Evolutionary conservation across 257 asterid genomes (phyloP), one percentile per base, ranked within the genome.

Genomic region (Misopates orontium): DNA sequence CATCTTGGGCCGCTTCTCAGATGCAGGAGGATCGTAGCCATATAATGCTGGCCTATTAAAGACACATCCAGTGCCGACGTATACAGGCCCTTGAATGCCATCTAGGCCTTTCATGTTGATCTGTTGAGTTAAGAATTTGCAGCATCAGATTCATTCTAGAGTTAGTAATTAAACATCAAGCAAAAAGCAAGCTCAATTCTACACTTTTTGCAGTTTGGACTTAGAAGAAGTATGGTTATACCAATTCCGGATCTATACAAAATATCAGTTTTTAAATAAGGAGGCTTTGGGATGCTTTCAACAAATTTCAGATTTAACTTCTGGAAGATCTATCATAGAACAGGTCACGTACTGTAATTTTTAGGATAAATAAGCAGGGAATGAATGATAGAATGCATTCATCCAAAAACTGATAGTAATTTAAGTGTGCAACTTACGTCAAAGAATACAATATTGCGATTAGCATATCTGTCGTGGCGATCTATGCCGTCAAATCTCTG

Each of bases 11-110:
- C 90, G 75, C 83, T 89, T 89, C 67, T 84, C 78, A 0, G 93
- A 85, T 18, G 66, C 89, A 12, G 95, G 89, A 45, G 95, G 96
- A 77, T 89, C 95, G 39, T 87, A 89, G 51, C 96, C 95, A 23
- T 87, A 87, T 67, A 87, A 75, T 40, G 96, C 96, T 77, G 71
- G 93, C 70, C 96, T 60, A 79, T 86, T 84, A 71, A 89, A 86
- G 32, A 86, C 90, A 58, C 88, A 81, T 3, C 96, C 96, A 0
- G 96, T 89, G 71, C 95, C 96, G 23, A 89, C 95, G 49, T 87
- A 89, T 2, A 89, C 96, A 9, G 96, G 96, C 52, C 96, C 96
- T 73, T 89, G 96, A 52, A 89, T 78, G 17, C 96, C 96, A 68
- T 87, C 95, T 22, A 89, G 75, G 42, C 95, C 96, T 81, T 81